Percentiles rank a stretch among this genome's conserved stretches.
These are phyloP conservation scores for Sporisorium sorghi DNA, from an alignment of 1,284 basidiomycete genomes.

Conservation along the genomic window DNA sequence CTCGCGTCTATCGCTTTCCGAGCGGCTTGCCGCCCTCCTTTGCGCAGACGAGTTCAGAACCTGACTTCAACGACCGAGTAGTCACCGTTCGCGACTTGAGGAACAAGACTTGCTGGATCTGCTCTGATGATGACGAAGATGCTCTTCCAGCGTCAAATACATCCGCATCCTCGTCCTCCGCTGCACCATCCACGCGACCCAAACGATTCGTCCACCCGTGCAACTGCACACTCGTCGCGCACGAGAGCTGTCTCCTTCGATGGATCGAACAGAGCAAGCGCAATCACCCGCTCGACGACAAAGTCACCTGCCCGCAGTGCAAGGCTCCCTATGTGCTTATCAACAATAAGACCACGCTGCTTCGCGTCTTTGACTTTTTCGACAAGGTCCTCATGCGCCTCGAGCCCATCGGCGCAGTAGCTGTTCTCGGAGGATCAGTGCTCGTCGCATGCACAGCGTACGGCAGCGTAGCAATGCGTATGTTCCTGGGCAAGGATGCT, in stretches of 20 bases:
- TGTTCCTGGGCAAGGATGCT: slow-evolving; percentile 53
- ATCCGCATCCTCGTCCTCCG: slow-evolving; percentile 5
- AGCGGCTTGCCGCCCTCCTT: slow-evolving; percentile 29
- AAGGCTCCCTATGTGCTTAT: slow-evolving; percentile 51
- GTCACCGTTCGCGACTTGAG: slow-evolving; percentile 57
- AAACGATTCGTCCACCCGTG: slow-evolving; percentile 60
- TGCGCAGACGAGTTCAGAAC: slow-evolving; percentile 5
- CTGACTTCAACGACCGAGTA: slow-evolving; percentile 25
- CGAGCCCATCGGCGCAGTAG: slow-evolving; percentile 40
- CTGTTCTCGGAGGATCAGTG: slow-evolving; percentile 34
- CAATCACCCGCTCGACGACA: slow-evolving; percentile 33
- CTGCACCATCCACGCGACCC: slow-evolving; percentile 3
- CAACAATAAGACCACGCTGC: slow-evolving; percentile 46
- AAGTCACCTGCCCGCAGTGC: slow-evolving; percentile 58
- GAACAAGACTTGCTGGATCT: slow-evolving; percentile 61
- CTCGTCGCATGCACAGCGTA: slow-evolving; percentile 54
- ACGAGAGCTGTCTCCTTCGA: slow-evolving; percentile 57
- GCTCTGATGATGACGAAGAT: slow-evolving; percentile 60
- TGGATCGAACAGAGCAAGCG: slow-evolving; percentile 57
- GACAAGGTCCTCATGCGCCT: slow-evolving; percentile 36
- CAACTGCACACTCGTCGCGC: slow-evolving; percentile 62
- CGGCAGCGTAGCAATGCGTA: slow-evolving; percentile 55
- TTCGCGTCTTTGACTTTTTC: slow-evolving; percentile 42
- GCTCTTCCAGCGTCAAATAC: neutral
- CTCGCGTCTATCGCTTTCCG: slow-evolving; percentile 40